Percentiles rank a stretch among this genome's conserved stretches.
These are phyloP conservation scores for Smithsoniella earleae DNA, from an alignment of 163 green algal genomes.

Conservation along the genomic window DNA sequence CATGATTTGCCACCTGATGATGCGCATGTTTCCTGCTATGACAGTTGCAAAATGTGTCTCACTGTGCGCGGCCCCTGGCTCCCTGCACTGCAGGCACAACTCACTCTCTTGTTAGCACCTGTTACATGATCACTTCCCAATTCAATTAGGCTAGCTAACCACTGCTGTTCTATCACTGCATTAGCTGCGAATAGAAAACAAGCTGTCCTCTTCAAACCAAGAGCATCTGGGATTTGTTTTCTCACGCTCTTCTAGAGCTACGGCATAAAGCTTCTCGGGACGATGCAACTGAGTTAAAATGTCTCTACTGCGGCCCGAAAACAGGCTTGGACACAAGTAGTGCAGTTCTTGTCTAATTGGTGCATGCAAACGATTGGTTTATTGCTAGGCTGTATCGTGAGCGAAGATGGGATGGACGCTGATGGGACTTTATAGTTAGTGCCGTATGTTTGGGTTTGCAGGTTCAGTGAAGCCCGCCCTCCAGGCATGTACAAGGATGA, in stretches of 20 bases:
- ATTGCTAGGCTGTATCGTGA: too few species aligned
- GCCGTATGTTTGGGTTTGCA: conserved; percentile 59
- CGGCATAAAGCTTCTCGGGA: too few species aligned
- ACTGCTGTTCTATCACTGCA: too few species aligned
- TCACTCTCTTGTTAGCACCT: neutral
- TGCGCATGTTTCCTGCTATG: neutral
- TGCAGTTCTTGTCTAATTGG: conserved; percentile 27
- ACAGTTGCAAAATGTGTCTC: conserved; percentile 5
- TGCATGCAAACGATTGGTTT: neutral
- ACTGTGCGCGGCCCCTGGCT: neutral
- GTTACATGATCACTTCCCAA: neutral
- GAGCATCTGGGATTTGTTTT: too few species aligned
- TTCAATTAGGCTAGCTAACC: neutral
- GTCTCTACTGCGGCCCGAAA: too few species aligned
- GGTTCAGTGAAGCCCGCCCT: conserved; percentile 59
- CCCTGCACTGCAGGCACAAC: neutral
- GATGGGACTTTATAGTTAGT: conserved; percentile 74
- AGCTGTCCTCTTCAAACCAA: too few species aligned
- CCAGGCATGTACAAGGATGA: conserved; percentile 97
- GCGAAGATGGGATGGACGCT: neutral
- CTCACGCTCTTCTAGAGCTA: too few species aligned
- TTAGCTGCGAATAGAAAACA: neutral
- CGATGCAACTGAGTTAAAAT: too few species aligned
- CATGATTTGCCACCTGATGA: neutral
- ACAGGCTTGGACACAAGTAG: neutral